A percentile compares a stretch with the other conserved stretches of the same genome.
Conservation (phyloP, 441 rosid species). For the Aleurites moluccanus region DNA sequence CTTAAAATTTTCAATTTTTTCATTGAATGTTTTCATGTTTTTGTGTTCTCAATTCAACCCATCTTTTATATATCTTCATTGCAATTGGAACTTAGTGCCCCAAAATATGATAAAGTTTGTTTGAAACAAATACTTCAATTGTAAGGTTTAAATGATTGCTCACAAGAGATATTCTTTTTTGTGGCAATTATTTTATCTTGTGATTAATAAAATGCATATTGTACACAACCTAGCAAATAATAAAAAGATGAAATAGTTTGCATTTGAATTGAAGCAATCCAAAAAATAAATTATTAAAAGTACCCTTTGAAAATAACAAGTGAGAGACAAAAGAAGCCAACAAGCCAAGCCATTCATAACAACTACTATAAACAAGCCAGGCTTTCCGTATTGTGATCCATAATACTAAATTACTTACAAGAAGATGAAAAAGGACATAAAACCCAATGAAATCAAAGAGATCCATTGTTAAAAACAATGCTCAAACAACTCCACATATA, state of each 20-base stretch:
- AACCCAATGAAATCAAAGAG: conserved; percentile 8
- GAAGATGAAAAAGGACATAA: conserved; percentile 19
- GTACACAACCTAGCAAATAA: not conserved
- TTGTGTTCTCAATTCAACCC: not conserved
- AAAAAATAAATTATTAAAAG: not conserved
- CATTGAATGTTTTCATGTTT: not conserved
- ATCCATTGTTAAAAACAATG: conserved; percentile 29
- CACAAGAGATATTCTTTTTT: not conserved
- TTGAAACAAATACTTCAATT: conserved; percentile 5
- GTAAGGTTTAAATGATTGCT: conserved; percentile 13
- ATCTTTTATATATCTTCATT: conserved; percentile 2
- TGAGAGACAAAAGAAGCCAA: not conserved
- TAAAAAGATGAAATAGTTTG: conserved; percentile 16
- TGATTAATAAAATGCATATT: not conserved
- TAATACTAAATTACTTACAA: not conserved
- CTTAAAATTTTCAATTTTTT: not conserved
- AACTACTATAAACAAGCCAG: not conserved
- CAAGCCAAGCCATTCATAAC: not conserved
- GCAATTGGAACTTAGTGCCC: not conserved
- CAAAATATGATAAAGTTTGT: not conserved
- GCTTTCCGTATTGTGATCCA: conserved; percentile 11
- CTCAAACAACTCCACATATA: conserved; percentile 29
- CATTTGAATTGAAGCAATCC: conserved; percentile 30
- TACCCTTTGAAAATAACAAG: not conserved
- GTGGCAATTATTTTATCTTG: not conserved